These are phyloP conservation scores for Calonectria pseudoreteaudii DNA, from an alignment of 2,329 filamentous ascomycete genomes.

Conservation along the genomic window DNA sequence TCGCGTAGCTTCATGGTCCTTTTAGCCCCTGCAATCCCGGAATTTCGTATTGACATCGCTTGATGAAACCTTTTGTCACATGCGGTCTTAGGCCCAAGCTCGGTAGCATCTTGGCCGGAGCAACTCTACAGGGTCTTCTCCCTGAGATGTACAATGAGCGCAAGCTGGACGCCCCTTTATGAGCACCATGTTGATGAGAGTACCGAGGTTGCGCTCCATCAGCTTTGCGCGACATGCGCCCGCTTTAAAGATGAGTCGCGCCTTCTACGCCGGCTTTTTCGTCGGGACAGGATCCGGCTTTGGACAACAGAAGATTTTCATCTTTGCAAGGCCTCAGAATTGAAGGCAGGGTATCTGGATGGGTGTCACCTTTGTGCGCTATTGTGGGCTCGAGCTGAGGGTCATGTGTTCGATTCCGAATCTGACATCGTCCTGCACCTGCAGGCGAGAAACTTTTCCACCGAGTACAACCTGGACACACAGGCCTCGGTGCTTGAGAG, in stretches of 20 bases:
- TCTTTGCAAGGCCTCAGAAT: not conserved
- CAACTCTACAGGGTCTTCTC: not conserved
- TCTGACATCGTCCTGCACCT: not conserved
- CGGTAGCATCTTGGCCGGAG: not conserved
- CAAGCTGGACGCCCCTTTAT: not conserved
- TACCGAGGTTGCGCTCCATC: conserved; percentile 2
- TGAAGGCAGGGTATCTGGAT: conserved; percentile 4
- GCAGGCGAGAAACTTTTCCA: not conserved
- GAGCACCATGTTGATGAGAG: conserved; percentile 3
- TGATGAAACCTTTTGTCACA: not conserved
- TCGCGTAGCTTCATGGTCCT: not conserved
- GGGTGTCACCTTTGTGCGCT: conserved; percentile 15
- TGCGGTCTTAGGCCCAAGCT: not conserved
- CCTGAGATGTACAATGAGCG: not conserved
- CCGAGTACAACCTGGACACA: not conserved
- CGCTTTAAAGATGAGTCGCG: not conserved
- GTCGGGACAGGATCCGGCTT: not conserved
- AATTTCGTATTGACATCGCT: not conserved
- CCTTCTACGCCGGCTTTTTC: not conserved
- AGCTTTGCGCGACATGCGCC: not conserved
- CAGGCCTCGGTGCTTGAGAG: not conserved
- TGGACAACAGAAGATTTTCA: not conserved
- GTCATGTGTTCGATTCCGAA: not conserved
- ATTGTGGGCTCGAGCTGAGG: conserved; percentile 5
- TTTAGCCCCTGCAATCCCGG: not conserved